These are phyloP conservation scores for Diaporthe batatas DNA, from an alignment of 2,329 filamentous ascomycete species.

Conservation along the genomic window DNA sequence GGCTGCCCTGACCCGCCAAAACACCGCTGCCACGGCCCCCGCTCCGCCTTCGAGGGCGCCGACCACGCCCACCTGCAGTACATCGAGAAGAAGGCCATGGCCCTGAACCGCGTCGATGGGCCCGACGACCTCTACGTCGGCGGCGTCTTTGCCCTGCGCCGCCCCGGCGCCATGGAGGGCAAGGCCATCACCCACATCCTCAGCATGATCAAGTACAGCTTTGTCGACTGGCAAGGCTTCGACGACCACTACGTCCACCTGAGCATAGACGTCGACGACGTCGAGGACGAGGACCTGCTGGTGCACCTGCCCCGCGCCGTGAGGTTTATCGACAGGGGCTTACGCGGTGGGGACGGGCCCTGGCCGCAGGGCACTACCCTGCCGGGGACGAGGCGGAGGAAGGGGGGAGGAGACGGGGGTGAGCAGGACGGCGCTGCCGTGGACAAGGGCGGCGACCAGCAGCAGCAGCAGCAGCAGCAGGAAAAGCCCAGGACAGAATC, in stretches of 20 bases:
- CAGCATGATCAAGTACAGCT: slow-evolving; percentile 73
- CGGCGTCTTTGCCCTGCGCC: slow-evolving; percentile 81
- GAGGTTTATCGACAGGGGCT: slow-evolving; percentile 83
- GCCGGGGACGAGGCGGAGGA: background rate
- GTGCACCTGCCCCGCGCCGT: slow-evolving; percentile 84
- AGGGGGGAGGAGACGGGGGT: background rate
- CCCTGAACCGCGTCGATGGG: slow-evolving; percentile 58
- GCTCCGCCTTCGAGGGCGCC: slow-evolving; percentile 40
- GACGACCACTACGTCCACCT: slow-evolving; percentile 77
- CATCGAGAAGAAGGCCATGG: slow-evolving; percentile 52
- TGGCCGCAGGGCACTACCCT: slow-evolving; percentile 33
- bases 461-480: no score
- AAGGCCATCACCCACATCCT: slow-evolving; percentile 89
- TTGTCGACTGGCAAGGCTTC: slow-evolving; percentile 58
- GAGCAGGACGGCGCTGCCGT: background rate
- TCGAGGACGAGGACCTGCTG: slow-evolving; percentile 88
- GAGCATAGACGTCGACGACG: slow-evolving; percentile 88
- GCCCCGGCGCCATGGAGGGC: slow-evolving; percentile 76
- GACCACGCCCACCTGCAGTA: slow-evolving; percentile 40
- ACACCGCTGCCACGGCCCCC: slow-evolving; percentile 39
- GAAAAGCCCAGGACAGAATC: background rate
- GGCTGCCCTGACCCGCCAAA: background rate
- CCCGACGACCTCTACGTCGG: slow-evolving; percentile 57
- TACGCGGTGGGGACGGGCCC: slow-evolving; percentile 53
- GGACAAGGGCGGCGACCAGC: background rate